These are phyloP conservation scores for Tulasnella sp. DNA, from an alignment of 768 basidiomycete species.

Conservation along the genomic window DNA sequence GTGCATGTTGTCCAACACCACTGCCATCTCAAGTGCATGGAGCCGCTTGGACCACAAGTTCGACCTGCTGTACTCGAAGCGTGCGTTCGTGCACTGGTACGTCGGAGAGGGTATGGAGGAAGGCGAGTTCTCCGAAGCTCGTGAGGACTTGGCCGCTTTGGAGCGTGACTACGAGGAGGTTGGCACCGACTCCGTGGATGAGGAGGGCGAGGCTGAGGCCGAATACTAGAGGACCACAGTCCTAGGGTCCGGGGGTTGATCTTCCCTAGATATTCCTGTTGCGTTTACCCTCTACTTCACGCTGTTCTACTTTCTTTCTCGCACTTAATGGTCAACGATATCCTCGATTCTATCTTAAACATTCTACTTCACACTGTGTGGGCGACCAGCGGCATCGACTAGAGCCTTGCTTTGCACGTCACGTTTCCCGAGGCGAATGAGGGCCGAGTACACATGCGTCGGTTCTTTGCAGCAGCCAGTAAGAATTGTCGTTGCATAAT, in stretches of 20 bases:
- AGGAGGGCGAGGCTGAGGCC: constrained; percentile 29
- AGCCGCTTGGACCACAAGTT: constrained; percentile 95
- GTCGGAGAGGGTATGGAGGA: constrained; percentile 99
- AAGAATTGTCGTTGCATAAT: constrained; percentile 13
- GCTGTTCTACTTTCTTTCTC: constrained; percentile 7
- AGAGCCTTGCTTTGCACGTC: too few relatives aligned
- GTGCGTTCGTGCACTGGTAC: constrained; percentile 90
- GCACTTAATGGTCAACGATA: not conserved
- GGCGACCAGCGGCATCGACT: not conserved
- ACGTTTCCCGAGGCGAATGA: not conserved
- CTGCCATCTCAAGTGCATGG: constrained; percentile 93
- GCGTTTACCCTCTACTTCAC: constrained; percentile 16
- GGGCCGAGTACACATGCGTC: not conserved
- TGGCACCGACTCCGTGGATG: constrained; percentile 39
- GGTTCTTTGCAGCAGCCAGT: not conserved
- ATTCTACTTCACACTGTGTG: not conserved
- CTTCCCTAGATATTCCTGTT: not conserved
- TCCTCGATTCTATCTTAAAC: constrained; percentile 2
- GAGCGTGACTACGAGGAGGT: constrained; percentile 95
- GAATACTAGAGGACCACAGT: constrained; percentile 29
- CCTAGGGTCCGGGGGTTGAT: not conserved
- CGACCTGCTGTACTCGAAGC: constrained; percentile 95
- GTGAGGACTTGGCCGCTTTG: constrained; percentile 95
- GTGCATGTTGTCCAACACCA: constrained; percentile 97
- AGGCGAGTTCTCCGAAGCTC: constrained; percentile 97